Conservation (phyloP, 2,329 filamentous ascomycete genomes). For the Fonsecaea multimorphosa region DNA sequence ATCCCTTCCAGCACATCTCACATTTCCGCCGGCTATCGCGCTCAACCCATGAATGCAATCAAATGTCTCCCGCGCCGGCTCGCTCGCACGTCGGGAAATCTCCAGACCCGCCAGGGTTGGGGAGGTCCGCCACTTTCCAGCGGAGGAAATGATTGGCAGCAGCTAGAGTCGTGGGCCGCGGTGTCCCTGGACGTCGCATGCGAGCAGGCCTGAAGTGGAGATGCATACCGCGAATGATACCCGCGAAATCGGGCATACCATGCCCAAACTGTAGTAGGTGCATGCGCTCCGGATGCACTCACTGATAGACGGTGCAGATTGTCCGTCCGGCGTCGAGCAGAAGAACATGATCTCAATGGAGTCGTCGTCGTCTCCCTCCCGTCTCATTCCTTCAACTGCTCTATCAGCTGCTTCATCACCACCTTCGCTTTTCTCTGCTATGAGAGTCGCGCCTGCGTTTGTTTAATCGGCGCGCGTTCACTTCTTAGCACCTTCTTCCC, state of each 20-base stretch:
- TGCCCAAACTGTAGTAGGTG: slow-evolving; percentile 14
- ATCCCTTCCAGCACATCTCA: not conserved
- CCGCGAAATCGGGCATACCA: slow-evolving; percentile 14
- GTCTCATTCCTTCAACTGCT: slow-evolving; percentile 8
- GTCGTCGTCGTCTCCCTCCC: slow-evolving; percentile 7
- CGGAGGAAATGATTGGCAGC: slow-evolving; percentile 5
- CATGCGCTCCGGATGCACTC: slow-evolving; percentile 16
- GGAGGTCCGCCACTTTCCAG: slow-evolving; percentile 3
- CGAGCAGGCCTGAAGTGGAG: slow-evolving; percentile 8
- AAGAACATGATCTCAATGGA: slow-evolving; percentile 3
- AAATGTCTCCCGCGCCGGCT: slow-evolving; percentile 1
- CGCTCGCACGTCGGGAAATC: slow-evolving; percentile 3
- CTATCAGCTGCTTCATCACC: slow-evolving; percentile 14
- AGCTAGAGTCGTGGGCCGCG: not conserved
- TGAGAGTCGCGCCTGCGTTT: slow-evolving; percentile 30
- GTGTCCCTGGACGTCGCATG: not conserved
- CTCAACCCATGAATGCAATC: not conserved
- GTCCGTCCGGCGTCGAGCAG: slow-evolving; percentile 17
- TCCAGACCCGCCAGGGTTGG: slow-evolving; percentile 2
- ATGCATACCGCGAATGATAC: slow-evolving; percentile 4
- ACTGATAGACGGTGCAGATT: slow-evolving; percentile 21
- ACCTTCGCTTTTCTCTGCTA: slow-evolving; percentile 21
- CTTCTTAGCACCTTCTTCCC: slow-evolving; percentile 23
- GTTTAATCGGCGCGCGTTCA: slow-evolving; percentile 10
- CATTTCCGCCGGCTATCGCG: not conserved